phyloP scores from a whole-genome alignment of 495 filamentous ascomycete species.

The Apodospora peruviana region DNA sequence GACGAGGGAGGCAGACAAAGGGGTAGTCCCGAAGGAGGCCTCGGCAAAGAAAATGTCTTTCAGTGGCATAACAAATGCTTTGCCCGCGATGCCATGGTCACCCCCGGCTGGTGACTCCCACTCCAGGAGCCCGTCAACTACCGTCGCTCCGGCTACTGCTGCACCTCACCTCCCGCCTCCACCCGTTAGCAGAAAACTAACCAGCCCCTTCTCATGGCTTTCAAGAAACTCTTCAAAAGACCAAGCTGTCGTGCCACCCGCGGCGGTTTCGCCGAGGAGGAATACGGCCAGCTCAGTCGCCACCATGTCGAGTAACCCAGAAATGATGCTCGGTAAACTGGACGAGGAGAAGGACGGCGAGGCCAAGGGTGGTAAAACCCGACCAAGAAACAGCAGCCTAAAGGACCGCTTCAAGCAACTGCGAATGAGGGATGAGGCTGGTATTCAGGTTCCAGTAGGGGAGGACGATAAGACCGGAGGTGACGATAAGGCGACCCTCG shows the following conservation, averaged over 20 bases:
- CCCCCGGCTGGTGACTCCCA: conserved; percentile 34
- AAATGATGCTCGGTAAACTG: conserved; percentile 64
- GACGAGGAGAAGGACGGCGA: conserved; percentile 60
- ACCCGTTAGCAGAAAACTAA: conserved; percentile 56
- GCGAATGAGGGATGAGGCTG: conserved; percentile 72
- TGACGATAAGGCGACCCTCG: conserved; percentile 42
- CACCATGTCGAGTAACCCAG: conserved; percentile 67
- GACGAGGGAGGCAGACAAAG: conserved; percentile 8
- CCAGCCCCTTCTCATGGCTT: conserved; percentile 79
- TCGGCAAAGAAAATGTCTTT: conserved; percentile 40
- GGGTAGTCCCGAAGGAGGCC: conserved; percentile 17
- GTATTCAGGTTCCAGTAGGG: conserved; percentile 41
- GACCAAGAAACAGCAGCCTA: conserved; percentile 64
- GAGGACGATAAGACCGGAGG: conserved; percentile 44
- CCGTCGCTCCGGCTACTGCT: conserved; percentile 29
- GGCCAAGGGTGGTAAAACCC: conserved; percentile 22
- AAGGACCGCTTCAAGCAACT: conserved; percentile 83
- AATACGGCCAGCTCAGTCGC: conserved; percentile 73
- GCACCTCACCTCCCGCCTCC: conserved; percentile 21
- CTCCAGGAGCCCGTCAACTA: conserved; percentile 26
- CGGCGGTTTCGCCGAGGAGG: conserved; percentile 41
- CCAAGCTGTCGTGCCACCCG: conserved; percentile 54
- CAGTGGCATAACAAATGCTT: conserved; percentile 39
- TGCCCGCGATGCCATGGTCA: conserved; percentile 54
- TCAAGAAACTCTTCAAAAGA: conserved; percentile 63